A percentile compares a stretch with the other conserved stretches of the same genome.
phyloP scores from a whole-genome alignment of 176 grass and related monocot genomes.

The Raddia distichophylla region DNA sequence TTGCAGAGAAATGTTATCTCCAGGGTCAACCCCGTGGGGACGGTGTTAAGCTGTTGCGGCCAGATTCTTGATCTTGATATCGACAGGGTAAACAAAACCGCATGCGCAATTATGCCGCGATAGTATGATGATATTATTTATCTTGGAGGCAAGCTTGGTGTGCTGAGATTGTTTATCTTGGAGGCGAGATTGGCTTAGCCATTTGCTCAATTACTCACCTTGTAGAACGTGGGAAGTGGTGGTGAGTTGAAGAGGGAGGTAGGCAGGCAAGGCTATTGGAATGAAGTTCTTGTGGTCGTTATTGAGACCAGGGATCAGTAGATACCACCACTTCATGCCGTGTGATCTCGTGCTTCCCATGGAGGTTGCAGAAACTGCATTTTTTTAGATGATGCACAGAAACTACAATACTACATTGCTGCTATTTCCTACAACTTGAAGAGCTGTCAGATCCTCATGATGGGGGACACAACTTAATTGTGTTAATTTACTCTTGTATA shows the following conservation, averaged over 20 bases:
- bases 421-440: slow-evolving; percentile 44
- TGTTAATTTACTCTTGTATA: slow-evolving; percentile 26
- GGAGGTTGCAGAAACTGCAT: slow-evolving; percentile 52
- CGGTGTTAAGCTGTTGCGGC: slow-evolving; percentile 43
- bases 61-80: slow-evolving; percentile 54
- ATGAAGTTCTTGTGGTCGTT: slow-evolving; percentile 33
- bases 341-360: slow-evolving; percentile 52
- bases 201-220: slow-evolving; percentile 41
- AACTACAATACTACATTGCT: slow-evolving; percentile 13
- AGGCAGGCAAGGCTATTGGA: slow-evolving; percentile 22
- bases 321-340: slow-evolving; percentile 34
- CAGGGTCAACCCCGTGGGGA: slow-evolving; percentile 47
- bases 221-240: slow-evolving; percentile 70
- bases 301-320: slow-evolving; percentile 37
- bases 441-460: slow-evolving; percentile 42
- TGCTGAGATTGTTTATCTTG: slow-evolving; percentile 43
- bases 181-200: slow-evolving; percentile 32
- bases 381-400: neutral
- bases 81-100: slow-evolving; percentile 51
- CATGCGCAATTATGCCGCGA: slow-evolving; percentile 49
- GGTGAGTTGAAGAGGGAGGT: slow-evolving; percentile 39
- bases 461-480: slow-evolving; percentile 17
- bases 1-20: slow-evolving; percentile 36
- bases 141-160: slow-evolving; percentile 31
- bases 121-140: slow-evolving; percentile 44